Evolutionary conservation across 306 rosid species (phyloP), one percentile per base, ranked within the genome.

Genomic region (Pyrus betulifolia): DNA sequence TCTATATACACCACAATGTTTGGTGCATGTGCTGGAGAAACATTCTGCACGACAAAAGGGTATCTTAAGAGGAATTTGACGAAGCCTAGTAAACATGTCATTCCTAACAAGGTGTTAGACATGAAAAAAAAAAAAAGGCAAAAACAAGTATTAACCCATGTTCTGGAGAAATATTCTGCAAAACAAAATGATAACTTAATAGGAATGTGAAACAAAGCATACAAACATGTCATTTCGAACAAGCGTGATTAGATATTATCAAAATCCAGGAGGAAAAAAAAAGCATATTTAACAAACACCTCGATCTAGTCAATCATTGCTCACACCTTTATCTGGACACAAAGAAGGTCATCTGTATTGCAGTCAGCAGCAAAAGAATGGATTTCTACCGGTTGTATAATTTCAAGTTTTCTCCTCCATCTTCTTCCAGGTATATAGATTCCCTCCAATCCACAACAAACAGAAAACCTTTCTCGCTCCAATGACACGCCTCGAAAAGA

Each of bases 331-430:
- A 95, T 86, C 86, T 90, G 97, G 81, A 95, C 91, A 75, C 91
- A 90, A 14, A 95, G 87, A 80, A 90, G 90, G 79, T 95, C 97
- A 82, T 92, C 91, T 64, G 99, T 90, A 82, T 92, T 90, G 87
- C 96, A 85, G 82, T 95, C 85, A 49, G 97, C 92, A 76, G 88
- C 88, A 87, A 83, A 95, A 82, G 96, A 95, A 78, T 84, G 88
- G 80, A 92, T 88, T 78, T 89, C 89, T 21, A 95, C 74, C 69
- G 97, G 99, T 82, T 92, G 97, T 71, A 92, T 83, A 71, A 95
- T 89, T 84, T 92, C 97, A 78, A 95, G 83, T 80, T 92, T 95
- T 81, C 97, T 89, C 85, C 92, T 87, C 99, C 99, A 95, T 76
- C 95, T 89, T 88, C 87, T 90, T 76, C 99, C 99, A 45, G 99